Percentiles rank a stretch among this genome's conserved stretches.
Evolutionary conservation across 192 early-diverging fungal species (phyloP).

Genomic region (Coemansia sp.): DNA sequence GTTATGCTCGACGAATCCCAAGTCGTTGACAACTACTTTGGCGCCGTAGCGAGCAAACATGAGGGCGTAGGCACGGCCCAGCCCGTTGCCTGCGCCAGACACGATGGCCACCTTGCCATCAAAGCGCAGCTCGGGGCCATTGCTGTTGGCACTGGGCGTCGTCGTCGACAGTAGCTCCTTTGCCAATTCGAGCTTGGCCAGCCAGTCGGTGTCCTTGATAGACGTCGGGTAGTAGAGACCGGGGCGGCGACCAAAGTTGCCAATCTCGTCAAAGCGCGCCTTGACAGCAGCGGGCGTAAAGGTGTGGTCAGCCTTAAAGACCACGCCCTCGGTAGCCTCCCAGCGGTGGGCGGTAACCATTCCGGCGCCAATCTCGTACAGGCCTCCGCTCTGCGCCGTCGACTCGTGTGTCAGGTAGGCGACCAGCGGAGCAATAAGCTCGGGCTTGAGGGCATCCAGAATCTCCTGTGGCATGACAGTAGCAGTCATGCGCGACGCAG

Average conservation of each 20-base stretch:
- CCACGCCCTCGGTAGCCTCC: conserved; percentile 81
- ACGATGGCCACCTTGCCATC: conserved; percentile 81
- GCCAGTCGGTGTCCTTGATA: conserved; percentile 80
- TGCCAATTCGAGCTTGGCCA: conserved; percentile 73
- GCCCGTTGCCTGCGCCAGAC: conserved; percentile 89
- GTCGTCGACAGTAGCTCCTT: conserved; percentile 62
- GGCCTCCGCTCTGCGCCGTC: conserved; percentile 73
- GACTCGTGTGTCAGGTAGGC: conserved; percentile 89
- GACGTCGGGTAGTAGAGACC: conserved; percentile 60
- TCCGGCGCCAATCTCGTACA: conserved; percentile 94
- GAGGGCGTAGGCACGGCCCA: conserved; percentile 85
- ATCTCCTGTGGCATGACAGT: conserved; percentile 95
- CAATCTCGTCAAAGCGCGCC: conserved; percentile 73
- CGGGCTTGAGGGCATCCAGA: conserved; percentile 92
- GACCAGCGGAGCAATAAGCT: conserved; percentile 94
- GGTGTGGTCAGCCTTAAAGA: conserved; percentile 84
- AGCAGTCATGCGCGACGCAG: conserved; percentile 96
- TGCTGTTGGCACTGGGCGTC: too few relatives aligned
- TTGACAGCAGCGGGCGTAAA: conserved; percentile 84
- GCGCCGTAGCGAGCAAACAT: conserved; percentile 85
- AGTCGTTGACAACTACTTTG: conserved; percentile 89
- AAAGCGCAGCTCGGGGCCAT: conserved; percentile 60
- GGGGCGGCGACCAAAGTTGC: conserved; percentile 55
- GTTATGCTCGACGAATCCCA: conserved; percentile 61
- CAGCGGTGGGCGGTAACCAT: conserved; percentile 88